A percentile compares a stretch with the other conserved stretches of the same genome.
These are phyloP conservation scores for Ophiostoma piceae DNA, from an alignment of 2,329 filamentous ascomycete genomes.

Conservation along the genomic window DNA sequence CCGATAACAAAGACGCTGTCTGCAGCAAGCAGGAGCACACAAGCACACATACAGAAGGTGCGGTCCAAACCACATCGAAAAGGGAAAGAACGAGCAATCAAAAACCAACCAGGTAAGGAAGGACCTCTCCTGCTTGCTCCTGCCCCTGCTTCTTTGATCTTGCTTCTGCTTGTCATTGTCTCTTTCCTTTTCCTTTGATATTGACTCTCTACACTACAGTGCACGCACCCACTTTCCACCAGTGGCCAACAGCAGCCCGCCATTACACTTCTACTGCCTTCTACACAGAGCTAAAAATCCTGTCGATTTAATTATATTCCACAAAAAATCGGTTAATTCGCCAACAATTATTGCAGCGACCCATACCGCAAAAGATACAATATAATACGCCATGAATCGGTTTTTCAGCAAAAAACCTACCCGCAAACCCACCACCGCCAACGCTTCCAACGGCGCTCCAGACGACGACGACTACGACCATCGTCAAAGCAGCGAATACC, in stretches of 20 bases:
- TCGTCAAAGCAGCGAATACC: constrained; percentile 22
- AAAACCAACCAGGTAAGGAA: neutral
- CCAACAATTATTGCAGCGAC: neutral
- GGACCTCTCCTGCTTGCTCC: neutral
- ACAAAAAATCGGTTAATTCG: constrained; percentile 11
- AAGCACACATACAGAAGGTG: neutral
- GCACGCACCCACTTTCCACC: neutral
- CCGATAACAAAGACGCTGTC: neutral
- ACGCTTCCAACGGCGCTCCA: constrained; percentile 27
- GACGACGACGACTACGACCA: constrained; percentile 38
- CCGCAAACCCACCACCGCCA: constrained; percentile 42
- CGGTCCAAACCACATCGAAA: neutral
- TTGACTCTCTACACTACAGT: no score
- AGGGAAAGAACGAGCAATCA: neutral
- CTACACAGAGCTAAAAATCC: neutral
- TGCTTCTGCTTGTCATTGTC: neutral
- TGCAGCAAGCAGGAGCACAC: neutral
- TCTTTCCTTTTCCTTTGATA: neutral
- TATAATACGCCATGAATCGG: constrained; percentile 41
- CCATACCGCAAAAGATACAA: constrained; percentile 12
- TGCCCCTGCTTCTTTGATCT: neutral
- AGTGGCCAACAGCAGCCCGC: constrained; percentile 1
- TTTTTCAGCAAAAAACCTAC: constrained; percentile 48
- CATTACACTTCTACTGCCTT: neutral
- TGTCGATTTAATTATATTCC: neutral